These are phyloP conservation scores for Croton setiger DNA, from an alignment of 441 rosid genomes.

Conservation along the genomic window DNA sequence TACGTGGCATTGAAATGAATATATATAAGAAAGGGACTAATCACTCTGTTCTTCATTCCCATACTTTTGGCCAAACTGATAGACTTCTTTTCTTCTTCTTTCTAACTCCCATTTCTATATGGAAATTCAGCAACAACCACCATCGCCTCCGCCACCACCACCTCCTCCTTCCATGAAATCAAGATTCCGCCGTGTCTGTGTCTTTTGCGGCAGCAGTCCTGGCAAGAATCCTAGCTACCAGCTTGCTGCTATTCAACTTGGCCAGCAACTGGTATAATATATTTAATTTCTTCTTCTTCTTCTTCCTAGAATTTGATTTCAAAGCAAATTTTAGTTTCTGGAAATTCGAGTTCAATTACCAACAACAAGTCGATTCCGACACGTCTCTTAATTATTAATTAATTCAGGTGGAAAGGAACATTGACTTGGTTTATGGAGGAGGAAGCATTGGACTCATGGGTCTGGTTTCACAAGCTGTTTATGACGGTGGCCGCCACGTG, in stretches of 20 bases:
- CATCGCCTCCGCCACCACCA: no score
- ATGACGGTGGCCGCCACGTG: slow-evolving; percentile 94
- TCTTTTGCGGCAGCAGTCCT: slow-evolving; percentile 92
- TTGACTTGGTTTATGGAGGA: slow-evolving; percentile 96
- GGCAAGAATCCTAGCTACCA: slow-evolving; percentile 80
- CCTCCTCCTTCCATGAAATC: slow-evolving; percentile 33
- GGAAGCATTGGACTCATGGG: slow-evolving; percentile 99
- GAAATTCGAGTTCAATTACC: neutral
- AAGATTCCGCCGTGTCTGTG: slow-evolving; percentile 84
- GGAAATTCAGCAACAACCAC: slow-evolving; percentile 36
- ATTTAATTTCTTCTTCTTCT: neutral
- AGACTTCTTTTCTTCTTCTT: slow-evolving; percentile 8
- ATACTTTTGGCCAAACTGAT: slow-evolving; percentile 23
- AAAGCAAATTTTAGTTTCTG: no score
- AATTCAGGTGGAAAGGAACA: slow-evolving; percentile 69
- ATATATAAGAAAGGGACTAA: slow-evolving; percentile 30
- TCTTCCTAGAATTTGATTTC: no score
- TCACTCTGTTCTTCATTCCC: slow-evolving; percentile 25
- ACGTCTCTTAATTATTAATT: neutral
- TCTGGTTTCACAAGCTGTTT: slow-evolving; percentile 81
- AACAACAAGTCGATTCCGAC: neutral
- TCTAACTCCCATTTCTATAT: slow-evolving; percentile 15
- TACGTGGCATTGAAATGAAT: slow-evolving; percentile 10
- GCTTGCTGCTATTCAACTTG: slow-evolving; percentile 82
- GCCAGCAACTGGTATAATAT: slow-evolving; percentile 67